phyloP scores from a whole-genome alignment of 129 eudicot genomes.

The Centaurea solstitialis region DNA sequence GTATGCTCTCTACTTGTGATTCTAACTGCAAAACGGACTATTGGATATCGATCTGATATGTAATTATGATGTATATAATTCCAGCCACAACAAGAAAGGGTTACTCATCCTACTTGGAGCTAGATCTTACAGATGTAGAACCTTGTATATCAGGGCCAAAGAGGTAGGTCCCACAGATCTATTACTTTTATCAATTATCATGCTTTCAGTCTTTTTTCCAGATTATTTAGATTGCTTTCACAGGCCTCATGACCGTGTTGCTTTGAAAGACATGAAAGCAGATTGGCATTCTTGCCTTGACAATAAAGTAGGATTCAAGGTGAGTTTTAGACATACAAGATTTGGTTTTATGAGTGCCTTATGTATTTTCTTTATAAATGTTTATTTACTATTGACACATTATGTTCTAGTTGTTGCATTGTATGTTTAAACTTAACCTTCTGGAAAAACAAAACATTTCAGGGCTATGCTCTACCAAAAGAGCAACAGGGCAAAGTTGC shows the following conservation, averaged over 20 bases:
- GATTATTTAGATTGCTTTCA: slow-evolving; percentile 4
- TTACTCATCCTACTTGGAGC: slow-evolving; percentile 75
- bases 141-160: slow-evolving; percentile 97
- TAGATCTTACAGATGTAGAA: slow-evolving; percentile 78
- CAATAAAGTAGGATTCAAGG: slow-evolving; percentile 95
- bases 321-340: slow-evolving; percentile 13
- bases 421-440: background rate
- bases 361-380: background rate
- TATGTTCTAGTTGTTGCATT: background rate
- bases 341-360: background rate
- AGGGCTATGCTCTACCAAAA: slow-evolving; percentile 96
- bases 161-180: slow-evolving; percentile 44
- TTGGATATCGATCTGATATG: background rate
- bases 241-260: slow-evolving; percentile 92
- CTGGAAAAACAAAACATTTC: slow-evolving; percentile 19
- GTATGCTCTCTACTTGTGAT: slow-evolving; percentile 35
- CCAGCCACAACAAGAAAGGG: slow-evolving; percentile 85
- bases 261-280: slow-evolving; percentile 88
- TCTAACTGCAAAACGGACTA: background rate
- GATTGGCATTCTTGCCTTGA: slow-evolving; percentile 98
- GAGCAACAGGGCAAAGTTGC: slow-evolving; percentile 81
- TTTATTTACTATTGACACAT: background rate
- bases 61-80: slow-evolving; percentile 19
- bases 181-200: background rate
- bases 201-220: background rate